Evolutionary conservation across 2,329 filamentous ascomycete species (phyloP).

Genomic region (Cladobotryum mycophilum): DNA sequence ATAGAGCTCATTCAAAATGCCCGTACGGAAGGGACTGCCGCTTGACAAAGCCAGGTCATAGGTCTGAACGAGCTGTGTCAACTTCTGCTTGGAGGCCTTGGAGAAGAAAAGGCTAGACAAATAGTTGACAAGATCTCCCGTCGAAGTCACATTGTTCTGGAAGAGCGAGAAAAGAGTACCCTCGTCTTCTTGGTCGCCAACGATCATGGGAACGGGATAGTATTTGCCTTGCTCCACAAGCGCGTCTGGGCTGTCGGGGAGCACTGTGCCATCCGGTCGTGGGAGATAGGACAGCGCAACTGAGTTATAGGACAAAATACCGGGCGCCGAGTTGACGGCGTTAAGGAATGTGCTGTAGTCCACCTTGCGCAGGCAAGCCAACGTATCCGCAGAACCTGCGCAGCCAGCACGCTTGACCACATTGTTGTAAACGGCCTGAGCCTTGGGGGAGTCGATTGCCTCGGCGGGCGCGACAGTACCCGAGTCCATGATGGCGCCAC

Average conservation of each 20-base stretch:
- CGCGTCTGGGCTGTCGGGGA: constrained; percentile 57
- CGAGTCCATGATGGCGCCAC: constrained; percentile 72
- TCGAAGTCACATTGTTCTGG: constrained; percentile 61
- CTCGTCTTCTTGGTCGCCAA: constrained; percentile 75
- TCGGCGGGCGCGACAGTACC: constrained; percentile 57
- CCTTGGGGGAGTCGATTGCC: constrained; percentile 58
- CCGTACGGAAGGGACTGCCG: constrained; percentile 68
- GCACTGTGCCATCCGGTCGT: constrained; percentile 60
- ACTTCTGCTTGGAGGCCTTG: constrained; percentile 41
- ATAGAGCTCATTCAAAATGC: constrained; percentile 62
- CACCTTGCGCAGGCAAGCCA: constrained; percentile 59
- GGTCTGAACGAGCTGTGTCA: constrained; percentile 52
- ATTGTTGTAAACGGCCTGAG: constrained; percentile 57
- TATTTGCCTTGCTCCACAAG: constrained; percentile 45
- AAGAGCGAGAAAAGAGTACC: constrained; percentile 69
- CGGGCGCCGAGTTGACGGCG: constrained; percentile 64
- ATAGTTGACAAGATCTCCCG: constrained; percentile 54
- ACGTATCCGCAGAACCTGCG: constrained; percentile 45
- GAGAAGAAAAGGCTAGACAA: constrained; percentile 55
- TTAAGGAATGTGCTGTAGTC: constrained; percentile 55
- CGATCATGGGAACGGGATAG: constrained; percentile 44
- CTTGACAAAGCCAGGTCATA: constrained; percentile 52
- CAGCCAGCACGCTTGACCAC: constrained; percentile 60
- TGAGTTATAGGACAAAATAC: constrained; percentile 59
- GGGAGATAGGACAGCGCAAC: constrained; percentile 69